Evolutionary conservation across 352 stramenopile species (phyloP), one percentile per base, ranked within the genome.

Genomic region (Phytophthora multivora): DNA sequence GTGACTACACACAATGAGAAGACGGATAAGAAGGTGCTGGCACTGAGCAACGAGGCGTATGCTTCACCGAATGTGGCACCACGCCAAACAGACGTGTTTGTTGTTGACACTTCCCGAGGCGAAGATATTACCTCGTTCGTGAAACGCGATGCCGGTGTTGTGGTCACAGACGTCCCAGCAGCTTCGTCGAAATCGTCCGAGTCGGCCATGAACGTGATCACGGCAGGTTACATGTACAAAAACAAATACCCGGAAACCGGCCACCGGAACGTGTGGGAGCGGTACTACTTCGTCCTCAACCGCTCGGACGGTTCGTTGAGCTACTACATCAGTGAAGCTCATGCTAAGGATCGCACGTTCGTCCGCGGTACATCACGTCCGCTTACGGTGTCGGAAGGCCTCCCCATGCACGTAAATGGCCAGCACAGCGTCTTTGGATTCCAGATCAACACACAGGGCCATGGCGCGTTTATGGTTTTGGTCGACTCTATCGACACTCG

Each of bases 171-270:
- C 53, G 69, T 93, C 33, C 67, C 83, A 0, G 46, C 63, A 0
- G 66, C 73, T 25, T 72, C 60, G 6, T 71, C 68, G 9, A 77
- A 75, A 35, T 63, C 50, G 9, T 68, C 69, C 5, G 69, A 71
- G 23, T 60, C 53, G 35, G 59, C 59, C 5, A 73, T 78, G 60
- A 91, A 93, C 47, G 80, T 90, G 15, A 52, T 93, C 35, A 93
- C 84, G 19, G 75, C 75, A n/a, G 87, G 87, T 5, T 95, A 95
- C 75, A 91, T 95, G 84, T 95, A 93, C 72, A 92, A 93, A 62
- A 95, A 80, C 77, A 91, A 90, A 62, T 78, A 93, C 19, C 84
- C 87, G 0, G 85, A 93, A 63, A 91, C 83, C 1, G 87, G 87
- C 11, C 83, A 95, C 68, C 69, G 79, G 13, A 86, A 93, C 35